Evolutionary conservation across 2,329 filamentous ascomycete species (phyloP), one percentile per base, ranked within the genome.

Genomic region (Huntiella savannae): DNA sequence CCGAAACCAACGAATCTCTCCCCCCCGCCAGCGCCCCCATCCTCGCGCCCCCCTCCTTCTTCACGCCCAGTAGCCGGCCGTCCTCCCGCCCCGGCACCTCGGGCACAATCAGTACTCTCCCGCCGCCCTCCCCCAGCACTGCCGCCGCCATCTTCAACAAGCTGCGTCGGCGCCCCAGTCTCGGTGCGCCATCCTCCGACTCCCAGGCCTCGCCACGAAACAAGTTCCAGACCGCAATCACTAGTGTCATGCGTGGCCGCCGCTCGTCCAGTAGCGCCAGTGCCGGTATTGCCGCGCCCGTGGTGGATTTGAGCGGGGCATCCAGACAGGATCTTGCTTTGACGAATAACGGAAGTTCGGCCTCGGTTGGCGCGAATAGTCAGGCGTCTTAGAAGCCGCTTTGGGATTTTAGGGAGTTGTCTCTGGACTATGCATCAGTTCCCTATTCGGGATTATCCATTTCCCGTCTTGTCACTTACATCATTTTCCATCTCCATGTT

Each of bases 71-170:
- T 11, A 8, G 17, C 4, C 33, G 33, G 15, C 40, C 40, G 3
- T 6, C 12, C 19, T 33, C 22, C 22, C 40, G 40, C 3, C 40
- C 40, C 5, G 40, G 40, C n/a, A 42, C 40, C 13, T 22, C 40
- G 28, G 16, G 37, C 10, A 39, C 37, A 5, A 17, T 16, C 16
- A 16, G 22, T 2, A 45, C 36, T 7, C 35, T 22, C 15, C 36
- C 43, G 11, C 36, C 32, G 36, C 34, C 43, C 8, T 39, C 44
- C 19, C 36, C 44, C 4, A 28, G 33, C 6, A 10, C 37, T 33
- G n/a, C 28, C 44, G 38, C 28, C 15, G 11, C 35, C n/a, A 8
- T 40, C 43, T 41, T 47, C n/a, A 41, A 19, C 32, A 47, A 47
- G 11, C 33, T 47, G 33, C 45, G 33, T 16, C 39, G 45, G n/a